Conservation (phyloP, 1,284 basidiomycete species). For the Vanrija humicola region DNA sequence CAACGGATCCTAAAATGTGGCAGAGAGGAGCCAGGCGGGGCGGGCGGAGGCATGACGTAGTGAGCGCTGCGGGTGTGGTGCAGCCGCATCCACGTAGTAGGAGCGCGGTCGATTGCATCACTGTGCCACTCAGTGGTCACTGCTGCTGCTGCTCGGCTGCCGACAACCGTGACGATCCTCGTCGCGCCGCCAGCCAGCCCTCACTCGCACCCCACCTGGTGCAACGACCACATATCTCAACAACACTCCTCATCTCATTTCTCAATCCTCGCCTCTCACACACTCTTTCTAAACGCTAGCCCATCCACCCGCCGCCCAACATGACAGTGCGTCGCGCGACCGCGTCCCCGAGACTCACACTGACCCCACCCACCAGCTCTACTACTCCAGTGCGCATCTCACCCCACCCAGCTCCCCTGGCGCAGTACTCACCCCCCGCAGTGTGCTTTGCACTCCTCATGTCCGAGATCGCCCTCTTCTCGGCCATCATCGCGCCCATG, state of each 20-base stretch:
- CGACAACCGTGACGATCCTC: too few species aligned
- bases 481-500: constrained; percentile 48
- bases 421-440: constrained; percentile 15
- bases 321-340: constrained; percentile 17
- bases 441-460: constrained; percentile 49
- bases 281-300: neutral
- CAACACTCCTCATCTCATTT: neutral
- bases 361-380: constrained; percentile 29
- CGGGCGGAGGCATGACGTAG: too few species aligned
- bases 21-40: too few species aligned
- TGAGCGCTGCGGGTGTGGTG: too few species aligned
- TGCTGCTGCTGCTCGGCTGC: too few species aligned
- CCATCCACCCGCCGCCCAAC: neutral
- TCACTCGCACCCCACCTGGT: too few species aligned
- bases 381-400: constrained; percentile 38
- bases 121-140: too few species aligned
- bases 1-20: too few species aligned
- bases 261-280: neutral
- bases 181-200: too few species aligned
- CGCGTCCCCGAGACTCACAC: neutral
- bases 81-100: too few species aligned
- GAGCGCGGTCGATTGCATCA: too few species aligned
- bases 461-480: constrained; percentile 44
- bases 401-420: neutral
- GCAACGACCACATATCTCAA: too few species aligned